Evolutionary conservation across 2,329 filamentous ascomycete genomes (phyloP).

Genomic region (Pseudocercospora fijiensis): DNA sequence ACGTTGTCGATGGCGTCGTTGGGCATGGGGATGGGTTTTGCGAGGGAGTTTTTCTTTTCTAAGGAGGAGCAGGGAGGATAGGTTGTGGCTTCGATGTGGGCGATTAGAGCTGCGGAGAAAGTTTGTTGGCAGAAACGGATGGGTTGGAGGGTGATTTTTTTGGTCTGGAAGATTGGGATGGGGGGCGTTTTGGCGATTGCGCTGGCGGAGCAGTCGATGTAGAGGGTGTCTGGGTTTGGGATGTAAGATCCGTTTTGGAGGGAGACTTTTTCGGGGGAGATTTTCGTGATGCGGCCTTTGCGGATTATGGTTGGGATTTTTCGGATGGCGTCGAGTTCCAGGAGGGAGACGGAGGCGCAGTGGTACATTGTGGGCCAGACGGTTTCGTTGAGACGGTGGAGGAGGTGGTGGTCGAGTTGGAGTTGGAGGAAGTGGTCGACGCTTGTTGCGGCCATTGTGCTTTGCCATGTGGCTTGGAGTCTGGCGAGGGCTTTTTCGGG

Average conservation of each 20-base stretch:
- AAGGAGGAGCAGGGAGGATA: not conserved
- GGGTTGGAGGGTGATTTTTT: conserved; percentile 22
- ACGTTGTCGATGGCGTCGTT: conserved; percentile 16
- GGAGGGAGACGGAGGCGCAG: conserved; percentile 23
- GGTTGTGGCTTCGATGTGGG: conserved; percentile 22
- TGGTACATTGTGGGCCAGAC: conserved; percentile 22
- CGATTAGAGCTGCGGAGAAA: conserved; percentile 28
- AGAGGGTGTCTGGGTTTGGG: conserved; percentile 17
- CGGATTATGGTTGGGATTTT: conserved; percentile 20
- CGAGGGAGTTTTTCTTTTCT: conserved; percentile 20
- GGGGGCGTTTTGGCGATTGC: conserved; percentile 15
- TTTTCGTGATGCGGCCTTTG: conserved; percentile 14
- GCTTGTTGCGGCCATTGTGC: conserved; percentile 20
- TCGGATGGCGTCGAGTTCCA: conserved; percentile 22
- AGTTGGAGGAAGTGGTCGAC: conserved; percentile 15
- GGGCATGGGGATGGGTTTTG: conserved; percentile 19
- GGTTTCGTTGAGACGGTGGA: conserved; percentile 12
- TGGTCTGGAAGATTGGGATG: conserved; percentile 18
- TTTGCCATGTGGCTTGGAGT: not conserved
- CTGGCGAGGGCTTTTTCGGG: conserved; percentile 1
- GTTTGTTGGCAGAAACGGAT: conserved; percentile 27
- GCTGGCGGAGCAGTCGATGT: conserved; percentile 24
- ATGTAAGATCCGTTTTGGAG: conserved; percentile 15
- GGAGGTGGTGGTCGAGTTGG: not conserved
- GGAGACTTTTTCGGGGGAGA: conserved; percentile 12